Evolutionary conservation across 306 rosid species (phyloP), one percentile per base, ranked within the genome.

Genomic region (Castanea mollissima): DNA sequence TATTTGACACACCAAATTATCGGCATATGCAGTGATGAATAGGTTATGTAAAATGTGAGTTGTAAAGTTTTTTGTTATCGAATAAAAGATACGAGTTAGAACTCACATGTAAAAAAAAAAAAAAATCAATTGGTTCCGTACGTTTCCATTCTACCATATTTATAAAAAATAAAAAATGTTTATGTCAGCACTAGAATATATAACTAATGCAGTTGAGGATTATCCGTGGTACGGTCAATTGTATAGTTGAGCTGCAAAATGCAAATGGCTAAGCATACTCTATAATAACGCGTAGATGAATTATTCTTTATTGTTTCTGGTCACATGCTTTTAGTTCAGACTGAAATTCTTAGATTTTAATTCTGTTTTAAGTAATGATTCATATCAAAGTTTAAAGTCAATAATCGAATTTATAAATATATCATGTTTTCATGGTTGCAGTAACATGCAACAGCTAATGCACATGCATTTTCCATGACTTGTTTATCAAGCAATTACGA

Each of bases 381-480:
- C 51, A 8, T 15, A 31, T 32, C 1, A 16, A 67, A 51, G 7
- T 27, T 18, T 46, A 71, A 69, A 69, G 86, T 32, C 73, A 81
- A 78, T 21, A 81, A 78, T 29, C 71, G 65, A 6, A 23, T 44
- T 78, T 56, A 23, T 5, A 59, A 4, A 69, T 20, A 60, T 8
- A 82, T 38, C 38, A 8, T 23, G 52, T 38, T 25, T 63, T 31
- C 69, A 54, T 68, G 64, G 20, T 56, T 55, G 69, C 68, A 69
- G 85, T 76, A 83, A 85, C 84, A 85, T 88, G 89, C 91, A 78
- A 81, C 27, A 13, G 75, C 83, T 75, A 64, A 76, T 51, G 55
- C 65, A 76, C 62, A 70, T 62, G 88, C 84, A 75, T 64, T 34
- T 77, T 32, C 55, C 23, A 74, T n/a, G 63, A 23, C 87, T 87